A percentile compares a stretch with the other conserved stretches of the same genome.
Evolutionary conservation across 2,329 filamentous ascomycete species (phyloP).

Genomic region (Triangularia setosa): DNA sequence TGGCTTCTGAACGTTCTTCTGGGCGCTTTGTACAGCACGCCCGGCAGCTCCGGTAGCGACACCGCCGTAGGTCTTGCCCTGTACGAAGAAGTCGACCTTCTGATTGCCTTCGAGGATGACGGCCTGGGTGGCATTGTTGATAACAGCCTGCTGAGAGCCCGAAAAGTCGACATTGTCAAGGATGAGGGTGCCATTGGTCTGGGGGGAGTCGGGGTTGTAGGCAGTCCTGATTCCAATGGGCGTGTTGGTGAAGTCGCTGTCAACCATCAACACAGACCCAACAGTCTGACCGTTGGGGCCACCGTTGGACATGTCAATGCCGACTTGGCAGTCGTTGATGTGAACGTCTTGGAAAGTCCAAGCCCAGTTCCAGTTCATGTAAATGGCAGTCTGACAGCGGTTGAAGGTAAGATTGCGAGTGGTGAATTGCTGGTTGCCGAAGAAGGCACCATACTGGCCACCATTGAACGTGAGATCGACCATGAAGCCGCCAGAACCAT

Average conservation of each 20-base stretch:
- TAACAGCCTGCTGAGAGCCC: conserved; percentile 64
- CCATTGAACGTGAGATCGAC: conserved; percentile 79
- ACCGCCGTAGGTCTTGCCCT: conserved; percentile 70
- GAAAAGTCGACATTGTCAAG: conserved; percentile 87
- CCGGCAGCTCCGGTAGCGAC: conserved; percentile 39
- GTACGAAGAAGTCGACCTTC: conserved; percentile 68
- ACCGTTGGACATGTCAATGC: conserved; percentile 72
- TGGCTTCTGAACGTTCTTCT: conserved; percentile 60
- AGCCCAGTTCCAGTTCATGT: conserved; percentile 89
- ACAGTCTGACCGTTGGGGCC: conserved; percentile 65
- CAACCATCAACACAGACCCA: conserved; percentile 78
- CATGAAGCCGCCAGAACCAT: conserved; percentile 81
- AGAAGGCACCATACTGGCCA: conserved; percentile 71
- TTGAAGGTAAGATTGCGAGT: conserved; percentile 80
- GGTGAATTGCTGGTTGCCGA: conserved; percentile 86
- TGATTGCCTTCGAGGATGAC: conserved; percentile 66
- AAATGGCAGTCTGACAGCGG: conserved; percentile 75
- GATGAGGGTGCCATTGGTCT: conserved; percentile 76
- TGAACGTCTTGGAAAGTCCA: conserved; percentile 75
- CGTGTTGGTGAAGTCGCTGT: conserved; percentile 75
- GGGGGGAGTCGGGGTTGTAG: conserved; percentile 58
- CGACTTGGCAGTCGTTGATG: conserved; percentile 71
- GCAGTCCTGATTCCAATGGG: conserved; percentile 72
- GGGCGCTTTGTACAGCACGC: conserved; percentile 56
- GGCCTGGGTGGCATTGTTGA: conserved; percentile 50